These are phyloP conservation scores for Cronartium ribicola DNA, from an alignment of 1,284 basidiomycete species.

Conservation along the genomic window DNA sequence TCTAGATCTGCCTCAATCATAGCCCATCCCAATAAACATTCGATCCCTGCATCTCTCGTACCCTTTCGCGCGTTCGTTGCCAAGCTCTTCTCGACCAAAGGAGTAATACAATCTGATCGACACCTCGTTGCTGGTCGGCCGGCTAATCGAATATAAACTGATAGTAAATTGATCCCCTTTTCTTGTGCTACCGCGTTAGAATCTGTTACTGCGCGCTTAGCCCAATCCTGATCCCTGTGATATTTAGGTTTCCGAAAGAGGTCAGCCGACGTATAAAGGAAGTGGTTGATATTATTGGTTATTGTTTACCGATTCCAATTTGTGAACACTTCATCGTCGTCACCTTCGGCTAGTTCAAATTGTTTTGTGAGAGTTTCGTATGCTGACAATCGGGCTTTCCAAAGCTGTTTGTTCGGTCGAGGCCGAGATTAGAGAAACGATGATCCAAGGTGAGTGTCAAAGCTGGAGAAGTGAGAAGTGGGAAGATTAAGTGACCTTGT, in stretches of 20 bases:
- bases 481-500: conserved; percentile 11
- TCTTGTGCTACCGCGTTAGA: conserved; percentile 97
- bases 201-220: conserved; percentile 59
- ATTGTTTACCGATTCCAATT: conserved; percentile 39
- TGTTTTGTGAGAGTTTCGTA: conserved; percentile 41
- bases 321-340: conserved; percentile 34
- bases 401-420: conserved; percentile 21
- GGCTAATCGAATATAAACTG: conserved; percentile 80
- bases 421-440: background rate
- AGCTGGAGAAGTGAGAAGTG: background rate
- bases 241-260: background rate
- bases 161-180: conserved; percentile 83
- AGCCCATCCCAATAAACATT: conserved; percentile 37
- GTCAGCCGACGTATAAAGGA: background rate
- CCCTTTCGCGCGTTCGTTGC: conserved; percentile 57
- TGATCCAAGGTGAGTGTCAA: background rate
- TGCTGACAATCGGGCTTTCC: conserved; percentile 38
- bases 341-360: conserved; percentile 41
- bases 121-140: conserved; percentile 73
- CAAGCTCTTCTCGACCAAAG: conserved; percentile 91
- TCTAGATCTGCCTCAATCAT: conserved; percentile 73
- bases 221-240: conserved; percentile 28
- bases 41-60: background rate
- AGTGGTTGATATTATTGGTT: background rate
- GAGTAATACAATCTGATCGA: conserved; percentile 73